Evolutionary conservation across 768 basidiomycete species (phyloP).

Genomic region (Coprinopsis marcescibilis): DNA sequence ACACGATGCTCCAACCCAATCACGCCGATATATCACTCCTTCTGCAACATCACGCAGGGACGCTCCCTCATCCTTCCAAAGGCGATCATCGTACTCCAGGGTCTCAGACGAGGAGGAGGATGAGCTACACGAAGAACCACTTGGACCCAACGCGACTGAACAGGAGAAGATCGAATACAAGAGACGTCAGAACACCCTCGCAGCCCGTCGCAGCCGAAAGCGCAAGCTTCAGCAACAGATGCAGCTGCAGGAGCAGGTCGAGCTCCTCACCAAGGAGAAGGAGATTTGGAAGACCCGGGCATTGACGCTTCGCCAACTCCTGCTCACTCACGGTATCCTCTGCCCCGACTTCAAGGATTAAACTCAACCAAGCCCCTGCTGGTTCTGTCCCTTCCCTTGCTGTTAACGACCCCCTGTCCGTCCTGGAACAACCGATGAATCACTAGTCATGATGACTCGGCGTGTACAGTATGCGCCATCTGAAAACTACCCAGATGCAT

Average conservation of each 20-base stretch:
- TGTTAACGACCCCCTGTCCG: too few relatives aligned
- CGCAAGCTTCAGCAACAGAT: constrained; percentile 68
- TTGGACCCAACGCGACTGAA: constrained; percentile 37
- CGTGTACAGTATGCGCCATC: too few relatives aligned
- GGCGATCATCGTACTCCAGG: constrained; percentile 34
- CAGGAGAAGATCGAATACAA: constrained; percentile 72
- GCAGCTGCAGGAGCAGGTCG: constrained; percentile 53
- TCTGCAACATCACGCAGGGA: constrained; percentile 78
- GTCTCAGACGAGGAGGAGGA: constrained; percentile 50
- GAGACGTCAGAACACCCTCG: constrained; percentile 79
- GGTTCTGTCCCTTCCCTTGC: too few relatives aligned
- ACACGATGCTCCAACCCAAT: constrained; percentile 74
- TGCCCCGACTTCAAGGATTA: constrained; percentile 44
- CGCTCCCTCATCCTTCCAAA: constrained; percentile 68
- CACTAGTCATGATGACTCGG: too few relatives aligned
- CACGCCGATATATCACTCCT: constrained; percentile 65
- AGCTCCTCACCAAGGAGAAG: constrained; percentile 47
- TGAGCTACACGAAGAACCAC: constrained; percentile 36
- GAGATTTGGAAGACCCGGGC: constrained; percentile 62
- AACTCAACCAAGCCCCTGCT: too few relatives aligned
- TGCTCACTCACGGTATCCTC: constrained; percentile 51
- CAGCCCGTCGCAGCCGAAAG: constrained; percentile 74
- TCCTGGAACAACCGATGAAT: too few relatives aligned
- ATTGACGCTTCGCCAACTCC: constrained; percentile 42
- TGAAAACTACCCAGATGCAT: too few relatives aligned